Conservation (phyloP, 106 monocot species). For the Cymbidium sinense region DNA sequence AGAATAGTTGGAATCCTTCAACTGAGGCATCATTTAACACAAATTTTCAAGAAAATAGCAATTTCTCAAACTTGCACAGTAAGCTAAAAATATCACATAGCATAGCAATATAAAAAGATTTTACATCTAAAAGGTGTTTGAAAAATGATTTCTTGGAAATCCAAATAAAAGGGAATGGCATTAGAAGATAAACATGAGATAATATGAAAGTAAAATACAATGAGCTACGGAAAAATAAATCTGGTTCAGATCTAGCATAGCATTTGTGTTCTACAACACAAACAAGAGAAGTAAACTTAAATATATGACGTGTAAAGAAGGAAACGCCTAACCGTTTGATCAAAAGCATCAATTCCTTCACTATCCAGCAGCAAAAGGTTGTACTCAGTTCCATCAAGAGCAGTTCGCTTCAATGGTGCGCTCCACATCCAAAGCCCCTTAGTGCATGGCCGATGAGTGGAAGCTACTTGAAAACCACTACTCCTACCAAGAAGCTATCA, state of each 20-base stretch:
- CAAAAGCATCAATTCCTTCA: slow-evolving; percentile 99
- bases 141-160: not conserved
- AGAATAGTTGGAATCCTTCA: not conserved
- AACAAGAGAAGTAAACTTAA: not conserved
- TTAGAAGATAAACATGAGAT: not conserved
- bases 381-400: slow-evolving; percentile 96
- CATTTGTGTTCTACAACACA: not conserved
- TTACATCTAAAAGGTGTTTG: not conserved
- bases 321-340: slow-evolving; percentile 65
- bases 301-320: not conserved
- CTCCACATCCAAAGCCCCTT: slow-evolving; percentile 93
- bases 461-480: slow-evolving; percentile 70
- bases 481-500: slow-evolving; percentile 83
- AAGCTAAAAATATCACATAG: not conserved
- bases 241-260: not conserved
- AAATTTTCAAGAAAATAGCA: not conserved
- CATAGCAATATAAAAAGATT: not conserved
- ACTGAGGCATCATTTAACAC: not conserved
- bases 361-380: slow-evolving; percentile 83
- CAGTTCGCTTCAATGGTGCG: slow-evolving; percentile 75
- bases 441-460: slow-evolving; percentile 70
- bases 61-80: not conserved
- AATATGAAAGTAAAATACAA: not conserved
- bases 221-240: not conserved
- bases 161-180: not conserved